Evolutionary conservation across 805 yeast genomes (phyloP).

Genomic region (Candida sithepensis): DNA sequence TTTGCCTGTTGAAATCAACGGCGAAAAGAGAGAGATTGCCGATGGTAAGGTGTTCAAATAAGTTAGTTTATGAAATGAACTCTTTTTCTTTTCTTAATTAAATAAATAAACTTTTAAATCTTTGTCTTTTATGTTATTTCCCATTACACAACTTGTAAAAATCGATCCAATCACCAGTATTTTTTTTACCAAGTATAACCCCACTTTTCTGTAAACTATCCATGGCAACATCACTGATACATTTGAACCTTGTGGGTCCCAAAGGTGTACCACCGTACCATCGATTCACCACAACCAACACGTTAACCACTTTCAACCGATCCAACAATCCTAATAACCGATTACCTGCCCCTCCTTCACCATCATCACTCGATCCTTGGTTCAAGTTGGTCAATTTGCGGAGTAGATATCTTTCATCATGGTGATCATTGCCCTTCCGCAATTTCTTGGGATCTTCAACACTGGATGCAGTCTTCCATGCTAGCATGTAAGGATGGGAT

Average conservation of each 20-base stretch:
- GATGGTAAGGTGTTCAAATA: slow-evolving; percentile 98
- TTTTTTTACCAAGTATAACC: slow-evolving; percentile 12
- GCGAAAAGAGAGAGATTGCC: slow-evolving; percentile 81
- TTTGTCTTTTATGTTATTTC: not conserved
- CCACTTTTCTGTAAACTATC: slow-evolving; percentile 45
- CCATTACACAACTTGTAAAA: slow-evolving; percentile 1
- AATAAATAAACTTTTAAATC: not conserved
- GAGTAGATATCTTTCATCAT: not conserved
- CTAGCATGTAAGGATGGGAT: slow-evolving; percentile 69
- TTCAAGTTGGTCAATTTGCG: slow-evolving; percentile 28
- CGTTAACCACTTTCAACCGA: slow-evolving; percentile 45
- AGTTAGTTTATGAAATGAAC: slow-evolving; percentile 15
- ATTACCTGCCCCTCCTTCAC: slow-evolving; percentile 73
- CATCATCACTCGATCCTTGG: slow-evolving; percentile 67
- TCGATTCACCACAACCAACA: slow-evolving; percentile 65
- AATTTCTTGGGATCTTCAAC: slow-evolving; percentile 6
- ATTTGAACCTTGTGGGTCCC: slow-evolving; percentile 69
- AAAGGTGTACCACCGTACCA: slow-evolving; percentile 82
- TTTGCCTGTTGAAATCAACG: slow-evolving; percentile 78
- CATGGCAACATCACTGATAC: slow-evolving; percentile 54
- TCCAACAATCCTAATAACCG: slow-evolving; percentile 53
- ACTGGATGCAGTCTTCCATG: slow-evolving; percentile 55
- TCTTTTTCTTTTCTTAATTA: slow-evolving; percentile 1
- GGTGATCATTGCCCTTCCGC: slow-evolving; percentile 4
- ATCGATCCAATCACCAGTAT: slow-evolving; percentile 13